Percentiles rank a stretch among this genome's conserved stretches.
These are phyloP conservation scores for Globisporangium ultimum DNA, from an alignment of 352 stramenopile species.

Conservation along the genomic window DNA sequence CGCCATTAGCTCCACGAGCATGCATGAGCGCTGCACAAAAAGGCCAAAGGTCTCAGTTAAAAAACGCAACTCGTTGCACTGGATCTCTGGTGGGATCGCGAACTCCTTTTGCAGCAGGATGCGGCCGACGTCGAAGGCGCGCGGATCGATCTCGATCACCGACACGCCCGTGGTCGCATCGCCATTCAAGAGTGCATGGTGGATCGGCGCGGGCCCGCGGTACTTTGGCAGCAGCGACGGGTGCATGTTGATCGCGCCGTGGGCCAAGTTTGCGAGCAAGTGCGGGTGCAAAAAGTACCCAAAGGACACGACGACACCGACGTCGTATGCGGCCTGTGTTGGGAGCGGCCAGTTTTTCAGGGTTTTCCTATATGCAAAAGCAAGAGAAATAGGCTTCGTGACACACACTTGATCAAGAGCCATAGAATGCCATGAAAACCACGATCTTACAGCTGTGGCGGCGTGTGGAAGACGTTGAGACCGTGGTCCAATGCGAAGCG, in stretches of 20 bases:
- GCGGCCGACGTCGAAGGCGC: constrained; percentile 77
- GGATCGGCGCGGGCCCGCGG: constrained; percentile 79
- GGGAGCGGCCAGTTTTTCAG: constrained; percentile 75
- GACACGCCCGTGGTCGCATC: constrained; percentile 75
- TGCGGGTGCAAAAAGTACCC: constrained; percentile 83
- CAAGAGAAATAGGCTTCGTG: background rate
- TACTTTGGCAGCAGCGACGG: constrained; percentile 86
- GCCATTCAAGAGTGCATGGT: constrained; percentile 81
- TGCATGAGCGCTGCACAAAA: background rate
- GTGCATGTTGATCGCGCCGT: constrained; percentile 88
- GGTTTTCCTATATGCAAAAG: constrained; percentile 43
- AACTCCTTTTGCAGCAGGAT: constrained; percentile 58
- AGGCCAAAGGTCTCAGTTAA: background rate
- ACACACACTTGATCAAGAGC: background rate
- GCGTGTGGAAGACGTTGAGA: constrained; percentile 60
- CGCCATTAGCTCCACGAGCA: background rate
- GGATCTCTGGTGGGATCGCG: constrained; percentile 45
- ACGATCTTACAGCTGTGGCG: constrained; percentile 43
- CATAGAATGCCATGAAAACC: background rate
- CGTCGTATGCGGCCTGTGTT: constrained; percentile 44
- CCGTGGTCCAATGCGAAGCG: constrained; percentile 62
- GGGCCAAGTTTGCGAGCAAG: constrained; percentile 56
- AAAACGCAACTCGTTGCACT: constrained; percentile 37
- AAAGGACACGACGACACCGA: constrained; percentile 89
- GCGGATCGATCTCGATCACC: constrained; percentile 85